Conservation (phyloP, 805 yeast species). For the Lipomyces starkeyi region DNA sequence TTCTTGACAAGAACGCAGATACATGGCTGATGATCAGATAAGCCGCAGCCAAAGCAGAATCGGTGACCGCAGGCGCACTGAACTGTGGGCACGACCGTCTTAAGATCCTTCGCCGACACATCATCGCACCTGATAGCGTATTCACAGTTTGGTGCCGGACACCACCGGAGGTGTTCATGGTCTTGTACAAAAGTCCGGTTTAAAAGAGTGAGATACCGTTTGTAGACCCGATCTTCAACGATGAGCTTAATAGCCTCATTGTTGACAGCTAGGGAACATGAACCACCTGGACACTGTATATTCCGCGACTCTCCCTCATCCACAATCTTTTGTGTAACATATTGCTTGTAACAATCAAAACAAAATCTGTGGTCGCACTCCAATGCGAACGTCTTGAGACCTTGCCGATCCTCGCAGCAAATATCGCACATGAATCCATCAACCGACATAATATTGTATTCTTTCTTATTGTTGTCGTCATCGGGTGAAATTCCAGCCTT, state of each 20-base stretch:
- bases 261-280: slow-evolving; percentile 53
- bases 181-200: slow-evolving; percentile 58
- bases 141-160: slow-evolving; percentile 85
- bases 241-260: slow-evolving; percentile 46
- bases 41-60: slow-evolving; percentile 79
- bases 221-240: slow-evolving; percentile 43
- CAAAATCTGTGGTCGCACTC: slow-evolving; percentile 79
- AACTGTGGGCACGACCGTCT: slow-evolving; percentile 66
- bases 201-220: slow-evolving; percentile 40
- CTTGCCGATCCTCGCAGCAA: slow-evolving; percentile 67
- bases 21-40: slow-evolving; percentile 82
- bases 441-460: slow-evolving; percentile 38
- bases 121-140: slow-evolving; percentile 55
- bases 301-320: slow-evolving; percentile 46
- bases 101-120: slow-evolving; percentile 36
- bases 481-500: slow-evolving; percentile 46
- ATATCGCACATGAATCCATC: slow-evolving; percentile 60
- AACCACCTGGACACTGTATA: slow-evolving; percentile 70
- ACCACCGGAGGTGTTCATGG: slow-evolving; percentile 63
- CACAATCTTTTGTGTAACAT: slow-evolving; percentile 54
- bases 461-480: slow-evolving; percentile 27
- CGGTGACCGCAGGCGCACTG: slow-evolving; percentile 67
- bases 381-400: slow-evolving; percentile 54
- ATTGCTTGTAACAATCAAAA: slow-evolving; percentile 66
- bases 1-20: slow-evolving; percentile 69